These are phyloP conservation scores for Aspergillus sclerotialis DNA, from an alignment of 2,329 filamentous ascomycete species.

Conservation along the genomic window DNA sequence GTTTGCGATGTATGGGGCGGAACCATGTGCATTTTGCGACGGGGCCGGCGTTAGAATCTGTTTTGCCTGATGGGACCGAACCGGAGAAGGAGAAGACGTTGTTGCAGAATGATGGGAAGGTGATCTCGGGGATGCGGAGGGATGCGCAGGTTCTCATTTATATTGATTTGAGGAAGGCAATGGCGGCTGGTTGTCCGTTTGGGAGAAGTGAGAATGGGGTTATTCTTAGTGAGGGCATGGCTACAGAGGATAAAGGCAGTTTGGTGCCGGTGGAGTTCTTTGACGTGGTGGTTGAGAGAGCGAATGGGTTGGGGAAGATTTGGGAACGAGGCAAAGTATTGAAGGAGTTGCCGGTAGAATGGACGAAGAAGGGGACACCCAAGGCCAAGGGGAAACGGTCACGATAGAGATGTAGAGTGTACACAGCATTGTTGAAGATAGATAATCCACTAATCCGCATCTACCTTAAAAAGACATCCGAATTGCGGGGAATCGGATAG, in stretches of 20 bases:
- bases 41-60: constrained; percentile 51
- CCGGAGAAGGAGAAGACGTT: constrained; percentile 7
- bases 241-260: constrained; percentile 31
- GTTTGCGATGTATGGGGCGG: constrained; percentile 70
- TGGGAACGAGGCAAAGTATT: constrained; percentile 51
- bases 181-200: constrained; percentile 60
- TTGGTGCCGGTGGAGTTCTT: constrained; percentile 63
- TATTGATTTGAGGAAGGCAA: constrained; percentile 61
- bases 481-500: too few species aligned
- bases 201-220: constrained; percentile 76
- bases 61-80: constrained; percentile 18
- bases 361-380: constrained; percentile 35
- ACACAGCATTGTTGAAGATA: too few species aligned
- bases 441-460: too few species aligned
- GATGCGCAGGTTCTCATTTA: constrained; percentile 74
- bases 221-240: constrained; percentile 52
- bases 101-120: constrained; percentile 27
- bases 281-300: constrained; percentile 65
- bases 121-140: constrained; percentile 73
- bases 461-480: too few species aligned
- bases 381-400: constrained; percentile 23
- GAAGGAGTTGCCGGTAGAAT: constrained; percentile 42
- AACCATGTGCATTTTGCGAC: constrained; percentile 88
- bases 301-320: constrained; percentile 63
- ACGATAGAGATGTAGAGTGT: too few species aligned